Evolutionary conservation across 768 basidiomycete species (phyloP), one percentile per base, ranked within the genome.

Genomic region (Leucogyrophana mollusca): DNA sequence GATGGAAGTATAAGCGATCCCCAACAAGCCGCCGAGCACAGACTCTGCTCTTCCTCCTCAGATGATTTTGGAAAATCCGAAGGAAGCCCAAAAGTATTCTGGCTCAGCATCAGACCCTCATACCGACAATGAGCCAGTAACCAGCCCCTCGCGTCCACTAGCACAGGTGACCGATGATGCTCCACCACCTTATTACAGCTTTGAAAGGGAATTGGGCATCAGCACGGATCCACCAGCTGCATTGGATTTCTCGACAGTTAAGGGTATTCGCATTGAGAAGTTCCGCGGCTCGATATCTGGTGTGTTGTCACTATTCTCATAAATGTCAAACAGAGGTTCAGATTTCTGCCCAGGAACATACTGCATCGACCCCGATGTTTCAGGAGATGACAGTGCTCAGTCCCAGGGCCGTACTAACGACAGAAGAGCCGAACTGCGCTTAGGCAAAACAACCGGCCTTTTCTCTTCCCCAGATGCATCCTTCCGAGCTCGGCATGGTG

Each of bases 401-500:
- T n/a, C 23, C 3, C 17, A 33, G 32, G 27, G 41, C 20, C 20
- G 40, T 34, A 18, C 22, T 25, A 40, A 43, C 23, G 51, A 49
- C 17, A 47, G 46, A n/a, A 59, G 55, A 34, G 47, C 54, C 37
- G 54, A 49, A 45, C 68, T 61, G 24, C 34, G 20, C n/a, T 16
- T 46, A 39, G 49, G 56, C 33, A 49, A 54, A 45, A 65, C 62
- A 34, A 9, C 17, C 4, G 23, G 21, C 16, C 59, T 62, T 10
- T 60, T 56, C 30, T 52, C 57, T 7, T 32, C 44, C 9, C 60
- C 57, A 3, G 50, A 54, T 43, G 45, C 58, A 41, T 73, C 70
- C 34, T 73, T 76, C 54, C 70, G 61, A 14, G 68, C 75, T 40
- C 70, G 69, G 30, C 64, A 68, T 33, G 75, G 70, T 6, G 50